Conservation (phyloP, 495 filamentous ascomycete genomes). For the Penicillium pancosmium region DNA sequence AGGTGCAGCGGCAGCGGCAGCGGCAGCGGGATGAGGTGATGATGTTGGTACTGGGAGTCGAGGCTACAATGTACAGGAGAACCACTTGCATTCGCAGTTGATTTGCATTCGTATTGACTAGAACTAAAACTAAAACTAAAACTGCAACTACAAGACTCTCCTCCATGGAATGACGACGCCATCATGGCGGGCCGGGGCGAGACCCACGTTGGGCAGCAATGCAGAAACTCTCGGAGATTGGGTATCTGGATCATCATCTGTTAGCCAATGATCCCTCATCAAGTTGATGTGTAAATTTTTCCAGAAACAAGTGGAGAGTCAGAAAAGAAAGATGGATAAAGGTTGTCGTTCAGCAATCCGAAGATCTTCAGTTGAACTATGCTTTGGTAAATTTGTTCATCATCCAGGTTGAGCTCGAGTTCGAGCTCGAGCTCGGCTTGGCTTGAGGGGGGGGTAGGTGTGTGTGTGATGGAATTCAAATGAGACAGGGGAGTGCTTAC, state of each 20-base stretch:
- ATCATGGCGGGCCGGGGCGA: constrained; percentile 29
- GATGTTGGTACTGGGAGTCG: too few species aligned
- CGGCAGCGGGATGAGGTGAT: too few species aligned
- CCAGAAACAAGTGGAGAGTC: constrained; percentile 26
- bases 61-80: neutral
- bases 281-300: constrained; percentile 9
- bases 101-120: neutral
- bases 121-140: neutral
- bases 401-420: constrained; percentile 27
- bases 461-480: neutral
- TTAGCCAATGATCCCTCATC: constrained; percentile 16
- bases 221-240: constrained; percentile 23
- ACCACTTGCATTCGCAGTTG: neutral
- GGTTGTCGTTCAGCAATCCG: constrained; percentile 52
- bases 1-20: neutral
- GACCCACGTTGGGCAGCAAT: constrained; percentile 51
- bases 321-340: constrained; percentile 53
- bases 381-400: constrained; percentile 52
- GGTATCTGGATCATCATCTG: constrained; percentile 7
- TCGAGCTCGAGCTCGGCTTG: neutral
- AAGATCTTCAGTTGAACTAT: constrained; percentile 57
- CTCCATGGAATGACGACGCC: neutral
- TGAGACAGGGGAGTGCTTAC: constrained; percentile 10
- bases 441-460: neutral
- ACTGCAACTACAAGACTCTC: too few species aligned